Evolutionary conservation across 2,329 filamentous ascomycete genomes (phyloP).

Genomic region (Colletotrichum echinochloae): DNA sequence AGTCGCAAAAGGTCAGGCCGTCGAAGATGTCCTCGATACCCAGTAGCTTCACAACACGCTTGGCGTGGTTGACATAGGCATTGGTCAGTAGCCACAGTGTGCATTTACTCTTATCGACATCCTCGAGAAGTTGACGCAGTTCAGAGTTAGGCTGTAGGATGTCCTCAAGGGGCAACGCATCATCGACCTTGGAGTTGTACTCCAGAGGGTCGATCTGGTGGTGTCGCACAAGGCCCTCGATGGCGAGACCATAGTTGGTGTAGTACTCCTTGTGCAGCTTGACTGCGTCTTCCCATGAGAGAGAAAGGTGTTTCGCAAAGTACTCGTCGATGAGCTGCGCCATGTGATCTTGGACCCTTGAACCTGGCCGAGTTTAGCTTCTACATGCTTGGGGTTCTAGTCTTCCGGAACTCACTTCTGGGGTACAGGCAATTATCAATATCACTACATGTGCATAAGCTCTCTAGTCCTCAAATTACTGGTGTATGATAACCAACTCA

Average conservation of each 20-base stretch:
- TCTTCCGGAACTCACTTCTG: slow-evolving; percentile 69
- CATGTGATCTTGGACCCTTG: slow-evolving; percentile 91
- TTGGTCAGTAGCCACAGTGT: slow-evolving; percentile 96
- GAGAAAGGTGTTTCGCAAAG: slow-evolving; percentile 76
- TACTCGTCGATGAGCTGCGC: slow-evolving; percentile 79
- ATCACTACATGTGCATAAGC: slow-evolving; percentile 70
- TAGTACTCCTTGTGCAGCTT: slow-evolving; percentile 93
- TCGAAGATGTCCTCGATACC: slow-evolving; percentile 91
- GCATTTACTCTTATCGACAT: slow-evolving; percentile 86
- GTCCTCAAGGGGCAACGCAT: slow-evolving; percentile 87
- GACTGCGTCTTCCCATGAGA: slow-evolving; percentile 82
- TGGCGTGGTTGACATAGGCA: slow-evolving; percentile 90
- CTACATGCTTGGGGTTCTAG: not conserved
- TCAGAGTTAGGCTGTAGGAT: slow-evolving; percentile 84
- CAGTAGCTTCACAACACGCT: slow-evolving; percentile 83
- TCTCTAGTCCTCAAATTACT: not conserved
- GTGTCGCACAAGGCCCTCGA: slow-evolving; percentile 92
- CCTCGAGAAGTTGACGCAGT: slow-evolving; percentile 80
- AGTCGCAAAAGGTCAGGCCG: slow-evolving; percentile 95
- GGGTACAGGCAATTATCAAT: slow-evolving; percentile 99
- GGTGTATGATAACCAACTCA: slow-evolving; percentile 42
- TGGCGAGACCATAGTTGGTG: slow-evolving; percentile 94
- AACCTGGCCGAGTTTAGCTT: slow-evolving; percentile 59
- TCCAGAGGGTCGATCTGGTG: slow-evolving; percentile 96
- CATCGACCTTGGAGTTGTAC: slow-evolving; percentile 95